Conservation (phyloP, 2,329 filamentous ascomycete genomes). For the Colletotrichum tabaci region DNA sequence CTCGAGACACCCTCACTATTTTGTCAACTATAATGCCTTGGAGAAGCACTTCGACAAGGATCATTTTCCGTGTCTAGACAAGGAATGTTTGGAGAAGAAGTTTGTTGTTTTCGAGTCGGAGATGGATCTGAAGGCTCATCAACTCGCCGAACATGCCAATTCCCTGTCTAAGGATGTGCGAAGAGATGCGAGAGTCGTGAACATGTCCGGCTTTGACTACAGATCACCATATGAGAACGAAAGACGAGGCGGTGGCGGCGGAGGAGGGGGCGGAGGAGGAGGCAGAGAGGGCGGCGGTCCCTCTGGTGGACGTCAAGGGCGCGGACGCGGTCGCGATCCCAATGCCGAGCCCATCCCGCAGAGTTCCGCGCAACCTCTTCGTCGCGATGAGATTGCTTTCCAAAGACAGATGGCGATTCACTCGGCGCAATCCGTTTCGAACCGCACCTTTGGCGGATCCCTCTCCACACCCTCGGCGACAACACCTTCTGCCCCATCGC, state of each 20-base stretch:
- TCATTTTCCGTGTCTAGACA: conserved; percentile 87
- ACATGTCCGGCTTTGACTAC: conserved; percentile 89
- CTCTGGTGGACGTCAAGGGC: conserved; percentile 53
- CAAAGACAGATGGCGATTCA: conserved; percentile 94
- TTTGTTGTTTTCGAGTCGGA: conserved; percentile 97
- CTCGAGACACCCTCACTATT: conserved; percentile 87
- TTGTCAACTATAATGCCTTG: conserved; percentile 87
- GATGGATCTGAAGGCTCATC: conserved; percentile 94
- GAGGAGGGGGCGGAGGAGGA: conserved; percentile 58
- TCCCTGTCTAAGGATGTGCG: conserved; percentile 86
- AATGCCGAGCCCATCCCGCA: conserved; percentile 85
- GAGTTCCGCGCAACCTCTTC: conserved; percentile 84
- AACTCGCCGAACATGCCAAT: conserved; percentile 85
- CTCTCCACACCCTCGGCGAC: conserved; percentile 71
- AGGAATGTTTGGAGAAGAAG: conserved; percentile 95
- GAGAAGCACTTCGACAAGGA: conserved; percentile 90
- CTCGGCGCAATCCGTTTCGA: conserved; percentile 84
- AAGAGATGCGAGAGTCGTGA: conserved; percentile 86
- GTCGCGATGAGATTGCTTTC: conserved; percentile 90
- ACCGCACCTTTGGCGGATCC: conserved; percentile 87
- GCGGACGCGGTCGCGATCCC: conserved; percentile 83
- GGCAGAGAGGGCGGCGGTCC: conserved; percentile 57
- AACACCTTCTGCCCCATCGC: conserved; percentile 47
- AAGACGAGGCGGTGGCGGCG: conserved; percentile 63
- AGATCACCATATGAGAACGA: conserved; percentile 79